Base-by-base conservation (phyloP, 768 basidiomycete genomes). In the Coprinopsis cinerea region DNA sequence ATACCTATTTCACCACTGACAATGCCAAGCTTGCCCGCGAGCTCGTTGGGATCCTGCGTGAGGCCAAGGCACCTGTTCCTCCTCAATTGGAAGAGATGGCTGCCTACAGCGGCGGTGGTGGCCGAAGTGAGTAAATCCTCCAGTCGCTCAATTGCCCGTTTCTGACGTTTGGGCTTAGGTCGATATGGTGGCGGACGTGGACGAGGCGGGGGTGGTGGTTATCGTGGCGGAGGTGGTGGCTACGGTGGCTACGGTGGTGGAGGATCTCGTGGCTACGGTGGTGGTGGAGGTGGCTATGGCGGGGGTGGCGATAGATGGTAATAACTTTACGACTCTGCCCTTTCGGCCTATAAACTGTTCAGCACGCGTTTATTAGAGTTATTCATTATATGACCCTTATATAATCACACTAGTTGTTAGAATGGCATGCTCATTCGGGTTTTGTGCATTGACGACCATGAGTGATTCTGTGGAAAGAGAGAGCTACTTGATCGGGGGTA, bases 1-100 rank as follows among this genome's bases (percentile, higher is more conserved):
- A 90, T 69, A 95, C 94, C 5, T 98, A 92, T 76, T 93, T 98
- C 72, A 96, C 92, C 40, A 89, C 94, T 43, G 92, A 97, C 60
- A 95, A 96, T 65, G 83, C 91, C 43, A 96, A 95, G 70, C 82
- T 85, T 54, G 94, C 95, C 20, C 88, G 92, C 34, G 96, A 99
- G 61, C 79, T 99, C 9, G 73, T 97, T 51, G 74, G 67, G 50
- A 96, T 98, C 55, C 70, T 98, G 54, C 73, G 78, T 48, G 93
- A 96, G 66, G 90, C 92, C 18, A 93, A 93, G 62, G 83, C 91
- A 13, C 71, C 73, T 41, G 77, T 97, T 28, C 92, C 94, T 22
- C 81, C 91, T 49, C 90, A 95, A 59, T 74, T 99, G 0, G 87
- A 94, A 66, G 89, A 96, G 70, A 95, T 96, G 93, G 78, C 78